Evolutionary conservation across 1,284 basidiomycete species (phyloP), one percentile per base, ranked within the genome.

Genomic region (Malassezia vespertilionis): DNA sequence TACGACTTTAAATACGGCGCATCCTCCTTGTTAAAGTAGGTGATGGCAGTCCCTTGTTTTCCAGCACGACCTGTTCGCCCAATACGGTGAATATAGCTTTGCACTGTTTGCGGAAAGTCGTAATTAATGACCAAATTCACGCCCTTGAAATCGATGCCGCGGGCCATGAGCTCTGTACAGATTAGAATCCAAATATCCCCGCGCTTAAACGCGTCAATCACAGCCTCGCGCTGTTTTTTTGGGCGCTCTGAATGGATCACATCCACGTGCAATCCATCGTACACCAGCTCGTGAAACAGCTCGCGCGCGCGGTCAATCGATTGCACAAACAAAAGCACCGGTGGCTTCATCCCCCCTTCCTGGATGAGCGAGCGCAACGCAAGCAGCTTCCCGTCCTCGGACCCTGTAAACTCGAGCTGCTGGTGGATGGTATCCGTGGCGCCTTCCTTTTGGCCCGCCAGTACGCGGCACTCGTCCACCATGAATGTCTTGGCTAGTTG

Each of bases 81-180:
- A 49, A 97, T 93, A 21, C 91, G 79, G 73, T 97, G 91, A 26
- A 97, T 80, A 66, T 97, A 97, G 61, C 82, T 86, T 71, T 93
- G 88, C 2, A 91, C 83, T 14, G 45, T 58, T 46, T 68, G 66
- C 2, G 69, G 61, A 23, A 66, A 59, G 17, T 60, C 58, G 65
- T 89, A 95, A 72, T 95, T 97, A 70, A 97, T 83, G 10, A 97
- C 90, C 60, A 95, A 82, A 54, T 61, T 54, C 33, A 97, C 82
- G 11, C 89, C 89, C 70, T 86, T 85, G 75, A 97, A 96, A 69
- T 97, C 91, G 81, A 97, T 90, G 4, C 91, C 93, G 56, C 93
- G 78, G 10, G 87, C 88, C 82, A 67, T 58, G 18, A 65, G 50
- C 42, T 70, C 67, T 4, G 67, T 68, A 41, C 62, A 66, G 33